Conservation (phyloP, 352 stramenopile genomes). For the Pythium grandisporangium region DNA sequence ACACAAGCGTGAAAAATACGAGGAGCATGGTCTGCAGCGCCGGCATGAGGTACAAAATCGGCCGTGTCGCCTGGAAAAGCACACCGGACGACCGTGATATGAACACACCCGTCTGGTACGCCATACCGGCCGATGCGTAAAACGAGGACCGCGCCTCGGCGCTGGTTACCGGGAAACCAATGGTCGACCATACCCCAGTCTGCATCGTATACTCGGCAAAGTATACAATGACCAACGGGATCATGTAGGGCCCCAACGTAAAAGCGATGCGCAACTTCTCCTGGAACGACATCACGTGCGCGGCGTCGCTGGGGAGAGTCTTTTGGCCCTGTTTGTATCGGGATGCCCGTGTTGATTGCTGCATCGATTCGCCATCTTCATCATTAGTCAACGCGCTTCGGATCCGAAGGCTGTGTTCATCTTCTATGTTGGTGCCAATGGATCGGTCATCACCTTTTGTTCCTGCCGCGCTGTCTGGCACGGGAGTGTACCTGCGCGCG, state of each 20-base stretch:
- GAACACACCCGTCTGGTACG: conserved; percentile 92
- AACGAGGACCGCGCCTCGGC: conserved; percentile 69
- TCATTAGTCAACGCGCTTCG: too few relatives aligned
- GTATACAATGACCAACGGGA: conserved; percentile 90
- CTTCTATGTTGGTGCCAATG: background rate
- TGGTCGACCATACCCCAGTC: conserved; percentile 89
- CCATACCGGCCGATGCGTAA: conserved; percentile 86
- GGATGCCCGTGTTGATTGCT: too few relatives aligned
- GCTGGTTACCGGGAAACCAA: conserved; percentile 87
- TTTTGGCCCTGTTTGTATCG: background rate
- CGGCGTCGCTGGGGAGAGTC: background rate
- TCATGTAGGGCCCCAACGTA: conserved; percentile 85
- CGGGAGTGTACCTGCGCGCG: conserved; percentile 11
- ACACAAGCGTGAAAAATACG: conserved; percentile 80
- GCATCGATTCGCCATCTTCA: background rate
- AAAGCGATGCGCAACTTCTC: conserved; percentile 70
- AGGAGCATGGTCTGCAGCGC: conserved; percentile 80
- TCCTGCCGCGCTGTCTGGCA: too few relatives aligned
- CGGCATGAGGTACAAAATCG: conserved; percentile 86
- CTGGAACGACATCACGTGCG: conserved; percentile 27
- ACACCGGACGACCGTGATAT: conserved; percentile 84
- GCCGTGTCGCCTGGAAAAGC: conserved; percentile 63
- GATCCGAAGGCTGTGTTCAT: too few relatives aligned
- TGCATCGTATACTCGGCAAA: conserved; percentile 93
- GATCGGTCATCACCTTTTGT: too few relatives aligned